Evolutionary conservation across 2,329 filamentous ascomycete species (phyloP).

Genomic region (Verruconis gallopava): DNA sequence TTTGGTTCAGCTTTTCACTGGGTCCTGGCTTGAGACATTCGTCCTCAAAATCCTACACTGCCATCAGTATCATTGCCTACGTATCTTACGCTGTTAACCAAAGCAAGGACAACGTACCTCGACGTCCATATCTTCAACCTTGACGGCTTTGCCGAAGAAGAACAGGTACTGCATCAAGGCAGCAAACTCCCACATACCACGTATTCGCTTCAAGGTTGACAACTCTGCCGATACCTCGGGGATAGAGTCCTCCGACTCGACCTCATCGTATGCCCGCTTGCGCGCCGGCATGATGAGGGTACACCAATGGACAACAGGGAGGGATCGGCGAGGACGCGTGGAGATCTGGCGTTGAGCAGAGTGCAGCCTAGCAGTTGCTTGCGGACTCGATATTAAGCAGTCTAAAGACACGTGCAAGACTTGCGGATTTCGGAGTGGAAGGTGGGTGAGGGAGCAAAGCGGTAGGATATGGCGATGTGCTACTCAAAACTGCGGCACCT

Average conservation of each 20-base stretch:
- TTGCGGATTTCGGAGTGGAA: no score
- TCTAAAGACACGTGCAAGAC: no score
- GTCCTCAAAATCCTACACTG: slow-evolving; percentile 63
- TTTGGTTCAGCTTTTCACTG: slow-evolving; percentile 62
- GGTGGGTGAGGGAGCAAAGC: no score
- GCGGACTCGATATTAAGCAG: no score
- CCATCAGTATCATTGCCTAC: slow-evolving; percentile 2
- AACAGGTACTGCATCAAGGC: slow-evolving; percentile 88
- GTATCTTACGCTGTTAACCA: no score
- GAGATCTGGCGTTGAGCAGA: background rate
- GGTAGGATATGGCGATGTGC: no score
- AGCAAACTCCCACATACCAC: slow-evolving; percentile 93
- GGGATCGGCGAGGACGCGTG: background rate
- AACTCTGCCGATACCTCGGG: slow-evolving; percentile 18
- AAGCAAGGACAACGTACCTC: slow-evolving; percentile 48
- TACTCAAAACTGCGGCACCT: no score
- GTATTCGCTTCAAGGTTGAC: slow-evolving; percentile 48
- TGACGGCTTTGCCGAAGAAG: slow-evolving; percentile 78
- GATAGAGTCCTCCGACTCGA: slow-evolving; percentile 36
- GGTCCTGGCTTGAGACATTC: slow-evolving; percentile 69
- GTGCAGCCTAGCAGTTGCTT: no score
- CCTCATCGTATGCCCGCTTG: slow-evolving; percentile 38
- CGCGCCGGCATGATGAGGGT: slow-evolving; percentile 36
- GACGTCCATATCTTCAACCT: slow-evolving; percentile 78
- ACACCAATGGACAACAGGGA: background rate